Evolutionary conservation across 2,329 filamentous ascomycete species (phyloP).

Genomic region (Ophiostoma quercus): DNA sequence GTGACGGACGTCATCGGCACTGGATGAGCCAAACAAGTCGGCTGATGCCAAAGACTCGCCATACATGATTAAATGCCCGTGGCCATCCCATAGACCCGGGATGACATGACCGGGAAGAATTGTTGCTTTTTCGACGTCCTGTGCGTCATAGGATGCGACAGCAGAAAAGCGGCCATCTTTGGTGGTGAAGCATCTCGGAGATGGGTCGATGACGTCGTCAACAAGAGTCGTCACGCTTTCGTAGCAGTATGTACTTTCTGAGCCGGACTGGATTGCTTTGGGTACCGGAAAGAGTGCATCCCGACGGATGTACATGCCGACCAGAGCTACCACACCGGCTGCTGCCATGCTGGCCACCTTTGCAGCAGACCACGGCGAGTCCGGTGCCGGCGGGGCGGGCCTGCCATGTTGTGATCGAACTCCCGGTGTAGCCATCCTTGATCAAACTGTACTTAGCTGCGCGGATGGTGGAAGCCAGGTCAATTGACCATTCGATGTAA

Average conservation of each 20-base stretch:
- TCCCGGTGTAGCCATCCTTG: background rate
- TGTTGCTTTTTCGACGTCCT: conserved; percentile 26
- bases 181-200: conserved; percentile 49
- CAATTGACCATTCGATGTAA: background rate
- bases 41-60: conserved; percentile 62
- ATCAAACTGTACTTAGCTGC: background rate
- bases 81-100: conserved; percentile 66
- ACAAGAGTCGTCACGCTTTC: conserved; percentile 41
- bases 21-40: conserved; percentile 55
- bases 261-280: background rate
- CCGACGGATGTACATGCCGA: conserved; percentile 8
- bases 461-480: background rate
- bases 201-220: conserved; percentile 33
- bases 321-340: conserved; percentile 4
- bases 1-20: conserved; percentile 49
- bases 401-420: background rate
- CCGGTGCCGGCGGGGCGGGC: background rate
- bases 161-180: conserved; percentile 46
- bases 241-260: conserved; percentile 39
- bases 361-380: conserved; percentile 12
- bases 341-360: conserved; percentile 8
- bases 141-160: conserved; percentile 40
- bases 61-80: conserved; percentile 62
- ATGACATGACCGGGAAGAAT: conserved; percentile 50
- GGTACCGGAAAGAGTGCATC: background rate